phyloP scores from a whole-genome alignment of 108 stramenopile genomes.

The Nitzschia sp. region DNA sequence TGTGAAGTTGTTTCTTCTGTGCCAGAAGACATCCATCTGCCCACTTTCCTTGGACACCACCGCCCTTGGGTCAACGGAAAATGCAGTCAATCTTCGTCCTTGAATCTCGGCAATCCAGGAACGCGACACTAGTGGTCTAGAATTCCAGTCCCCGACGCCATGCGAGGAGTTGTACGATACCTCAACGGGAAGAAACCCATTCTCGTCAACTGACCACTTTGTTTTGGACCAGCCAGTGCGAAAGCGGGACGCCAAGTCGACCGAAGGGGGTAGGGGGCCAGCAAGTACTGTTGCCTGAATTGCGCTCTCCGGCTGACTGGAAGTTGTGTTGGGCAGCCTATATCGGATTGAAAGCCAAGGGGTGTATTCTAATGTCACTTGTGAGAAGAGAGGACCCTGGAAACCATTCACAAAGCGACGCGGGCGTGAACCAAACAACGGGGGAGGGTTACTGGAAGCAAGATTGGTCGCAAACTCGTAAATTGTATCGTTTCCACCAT shows the following conservation, averaged over 20 bases:
- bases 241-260: not conserved
- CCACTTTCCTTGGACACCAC: not conserved
- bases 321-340: not conserved
- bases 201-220: not conserved
- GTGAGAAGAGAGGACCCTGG: not conserved
- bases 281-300: not conserved
- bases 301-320: not conserved
- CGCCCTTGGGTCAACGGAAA: not conserved
- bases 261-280: not conserved
- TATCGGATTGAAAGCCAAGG: slow-evolving; percentile 1
- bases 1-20: not conserved
- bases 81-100: not conserved
- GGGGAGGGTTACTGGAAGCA: not conserved
- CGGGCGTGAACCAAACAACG: not conserved
- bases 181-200: not conserved
- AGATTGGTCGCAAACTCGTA: not conserved
- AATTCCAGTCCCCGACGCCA: slow-evolving; percentile 2
- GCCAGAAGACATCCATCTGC: slow-evolving; percentile 5
- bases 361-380: slow-evolving; percentile 2
- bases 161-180: not conserved
- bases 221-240: not conserved
- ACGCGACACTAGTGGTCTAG: not conserved
- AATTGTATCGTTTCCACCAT: not conserved
- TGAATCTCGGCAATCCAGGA: not conserved
- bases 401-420: not conserved